These are phyloP conservation scores for Hericium alpestre DNA, from an alignment of 768 basidiomycete genomes.

Conservation along the genomic window DNA sequence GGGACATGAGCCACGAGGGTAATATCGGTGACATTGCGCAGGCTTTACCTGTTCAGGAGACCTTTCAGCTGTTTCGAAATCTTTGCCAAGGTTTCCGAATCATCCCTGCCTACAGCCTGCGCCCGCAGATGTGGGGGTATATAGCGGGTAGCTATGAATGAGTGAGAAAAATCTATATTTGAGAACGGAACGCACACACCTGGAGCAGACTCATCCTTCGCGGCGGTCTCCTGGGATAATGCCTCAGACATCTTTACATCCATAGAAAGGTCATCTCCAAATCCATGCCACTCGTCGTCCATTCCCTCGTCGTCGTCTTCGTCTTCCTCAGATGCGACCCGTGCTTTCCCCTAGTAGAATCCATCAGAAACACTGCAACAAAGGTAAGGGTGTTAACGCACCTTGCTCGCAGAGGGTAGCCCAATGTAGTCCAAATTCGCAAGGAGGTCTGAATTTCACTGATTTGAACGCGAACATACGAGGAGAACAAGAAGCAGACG, in stretches of 20 bases:
- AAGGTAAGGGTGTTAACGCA: not conserved
- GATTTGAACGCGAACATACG: not conserved
- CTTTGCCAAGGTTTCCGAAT: conserved; percentile 36
- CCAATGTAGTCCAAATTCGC: conserved; percentile 18
- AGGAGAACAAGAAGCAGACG: conserved; percentile 11
- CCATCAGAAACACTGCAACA: not conserved
- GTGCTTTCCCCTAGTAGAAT: not conserved
- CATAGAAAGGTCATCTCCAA: conserved; percentile 12
- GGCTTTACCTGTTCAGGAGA: conserved; percentile 66
- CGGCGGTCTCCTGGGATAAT: conserved; percentile 15
- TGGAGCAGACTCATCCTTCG: conserved; percentile 1
- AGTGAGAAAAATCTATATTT: not conserved
- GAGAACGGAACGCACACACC: not conserved
- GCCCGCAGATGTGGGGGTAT: conserved; percentile 75
- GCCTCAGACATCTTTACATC: conserved; percentile 4
- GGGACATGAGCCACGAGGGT: not conserved
- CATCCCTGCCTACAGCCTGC: conserved; percentile 27
- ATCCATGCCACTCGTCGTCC: conserved; percentile 29
- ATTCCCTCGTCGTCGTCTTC: conserved; percentile 12
- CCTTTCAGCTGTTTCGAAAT: conserved; percentile 75
- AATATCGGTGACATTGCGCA: not conserved
- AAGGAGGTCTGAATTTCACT: conserved; percentile 16
- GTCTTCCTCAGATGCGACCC: conserved; percentile 8
- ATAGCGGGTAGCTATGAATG: conserved; percentile 39
- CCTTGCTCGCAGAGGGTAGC: conserved; percentile 2